Evolutionary conservation across 1,284 basidiomycete species (phyloP), one percentile per base, ranked within the genome.

Genomic region (Meripilus lineatus): DNA sequence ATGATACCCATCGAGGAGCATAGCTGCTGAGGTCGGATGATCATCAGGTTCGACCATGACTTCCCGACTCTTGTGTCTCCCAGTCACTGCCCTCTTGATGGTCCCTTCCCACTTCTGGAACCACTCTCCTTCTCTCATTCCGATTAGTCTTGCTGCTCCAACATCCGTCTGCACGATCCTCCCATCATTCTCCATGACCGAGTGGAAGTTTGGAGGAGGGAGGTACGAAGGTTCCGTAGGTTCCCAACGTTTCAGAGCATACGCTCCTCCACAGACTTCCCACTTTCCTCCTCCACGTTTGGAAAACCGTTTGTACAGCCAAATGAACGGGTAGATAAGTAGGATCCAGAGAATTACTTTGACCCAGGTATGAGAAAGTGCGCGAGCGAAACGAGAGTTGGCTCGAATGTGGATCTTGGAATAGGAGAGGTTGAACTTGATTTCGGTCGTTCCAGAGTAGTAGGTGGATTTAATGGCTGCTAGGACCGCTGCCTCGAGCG

Each of bases 51-150:
- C 25, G 20, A 51, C 50, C 42, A 70, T 49, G 5, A 65, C 60
- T 8, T 56, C 53, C 24, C 46, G 44, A 6, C 53, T 51, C 42
- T 51, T 57, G 43, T 69, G 30, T 22, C 59, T 55, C 37, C 59
- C 46, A 11, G 44, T 50, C 13, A 63, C 61, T 5, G 59, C 59
- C 4, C 54, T 47, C 30, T 60, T 52, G 41, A 91, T 87, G 3
- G 77, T 71, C 28, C 70, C 70, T 53, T 89, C 82, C 86, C 88
- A 90, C 40, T 70, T 69, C 56, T 73, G 73, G 62, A 88, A 85
- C 86, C 86, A 91, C 50, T 82, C 75, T 4, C 81, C 83, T 62
- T 90, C 89, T 47, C 71, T 71, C 45, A 77, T 54, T 1, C 88
- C 88, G 2, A 74, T 55, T 5, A 79, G 55, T 46, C 59, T 64